Base-by-base conservation (phyloP, 768 basidiomycete genomes). In the Kwoniella botswanensis region DNA sequence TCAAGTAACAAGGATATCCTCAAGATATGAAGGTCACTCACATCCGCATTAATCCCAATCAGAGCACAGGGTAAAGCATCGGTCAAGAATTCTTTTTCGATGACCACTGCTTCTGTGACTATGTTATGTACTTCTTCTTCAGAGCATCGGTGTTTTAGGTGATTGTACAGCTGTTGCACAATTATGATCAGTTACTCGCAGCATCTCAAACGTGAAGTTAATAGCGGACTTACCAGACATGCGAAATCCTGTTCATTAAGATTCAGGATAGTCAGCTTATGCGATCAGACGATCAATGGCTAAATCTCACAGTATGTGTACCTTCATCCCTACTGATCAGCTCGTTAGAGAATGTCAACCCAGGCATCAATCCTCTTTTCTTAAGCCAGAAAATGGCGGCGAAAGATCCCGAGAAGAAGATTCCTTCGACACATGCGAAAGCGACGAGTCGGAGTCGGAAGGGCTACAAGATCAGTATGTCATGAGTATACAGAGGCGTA, bases 301-400 rank as follows among this genome's bases (percentile, higher is more conserved):
- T 46, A 46, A 46, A 46, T 43, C 65, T 58, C 21, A 67, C 65
- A 6, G 68, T 70, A 68, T 82, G 80, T 26, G 77, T 79, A 0
- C 80, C 80, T 63, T 82, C 80, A 64, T 82, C 80, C 26, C 80
- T 63, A 55, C 75, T 76, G 72, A 82, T 82, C 56, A 82, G 62
- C 62, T 82, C 80, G 41, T 82, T 82, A 0, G 80, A 82, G 61
- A 79, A 82, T 11, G 80, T 82, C 72, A 82, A 72, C 24, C 80
- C 80, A 35, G 82, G 82, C 82, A 84, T 84, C 18, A 84, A 72
- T 53, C 82, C 82, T 58, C 82, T 65, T 71, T 84, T 84, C 79
- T 84, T 84, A 60, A 84, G 64, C 82, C 82, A 84, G 73, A 84
- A 84, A 53, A 84, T 82, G 29, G 82, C 82, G 15, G 82, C 82